phyloP scores from a whole-genome alignment of 306 rosid species.

The Canavalia gladiata region DNA sequence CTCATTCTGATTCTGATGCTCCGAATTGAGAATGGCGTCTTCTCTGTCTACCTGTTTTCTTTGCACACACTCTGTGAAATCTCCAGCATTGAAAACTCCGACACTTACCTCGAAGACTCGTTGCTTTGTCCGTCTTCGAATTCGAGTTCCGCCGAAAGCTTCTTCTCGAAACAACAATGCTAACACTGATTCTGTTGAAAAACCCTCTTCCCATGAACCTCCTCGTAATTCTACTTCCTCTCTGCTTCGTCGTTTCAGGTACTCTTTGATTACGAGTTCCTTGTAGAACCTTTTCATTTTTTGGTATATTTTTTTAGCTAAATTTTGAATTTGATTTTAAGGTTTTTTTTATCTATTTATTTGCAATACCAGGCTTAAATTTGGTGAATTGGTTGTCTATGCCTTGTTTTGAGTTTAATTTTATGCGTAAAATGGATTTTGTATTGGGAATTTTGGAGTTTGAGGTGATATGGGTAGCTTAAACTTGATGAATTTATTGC shows the following conservation, averaged over 20 bases:
- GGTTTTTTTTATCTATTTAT: neutral
- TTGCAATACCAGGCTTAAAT: neutral
- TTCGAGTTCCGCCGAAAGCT: conserved; percentile 41
- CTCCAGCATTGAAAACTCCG: conserved; percentile 36
- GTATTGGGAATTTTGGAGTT: conserved; percentile 24
- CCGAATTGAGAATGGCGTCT: conserved; percentile 49
- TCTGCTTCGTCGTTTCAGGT: conserved; percentile 49
- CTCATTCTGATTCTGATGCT: conserved; percentile 16
- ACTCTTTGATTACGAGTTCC: conserved; percentile 21
- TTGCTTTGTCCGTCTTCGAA: conserved; percentile 32
- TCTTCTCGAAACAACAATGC: conserved; percentile 40
- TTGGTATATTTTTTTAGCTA: neutral
- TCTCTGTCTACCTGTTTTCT: conserved; percentile 37
- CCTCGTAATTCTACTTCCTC: conserved; percentile 20
- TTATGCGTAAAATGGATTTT: neutral
- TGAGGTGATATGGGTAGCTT: conserved; percentile 24
- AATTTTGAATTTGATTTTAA: neutral
- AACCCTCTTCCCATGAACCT: conserved; percentile 29
- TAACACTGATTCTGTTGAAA: conserved; percentile 50
- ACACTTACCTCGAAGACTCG: conserved; percentile 28
- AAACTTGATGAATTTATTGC: conserved; percentile 42
- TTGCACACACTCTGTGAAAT: conserved; percentile 29
- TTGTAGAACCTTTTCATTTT: neutral
- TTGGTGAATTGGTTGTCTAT: conserved; percentile 3
- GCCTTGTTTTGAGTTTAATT: neutral